These are phyloP conservation scores for Leccinum solheimii DNA, from an alignment of 1,284 basidiomycete species.

Conservation along the genomic window DNA sequence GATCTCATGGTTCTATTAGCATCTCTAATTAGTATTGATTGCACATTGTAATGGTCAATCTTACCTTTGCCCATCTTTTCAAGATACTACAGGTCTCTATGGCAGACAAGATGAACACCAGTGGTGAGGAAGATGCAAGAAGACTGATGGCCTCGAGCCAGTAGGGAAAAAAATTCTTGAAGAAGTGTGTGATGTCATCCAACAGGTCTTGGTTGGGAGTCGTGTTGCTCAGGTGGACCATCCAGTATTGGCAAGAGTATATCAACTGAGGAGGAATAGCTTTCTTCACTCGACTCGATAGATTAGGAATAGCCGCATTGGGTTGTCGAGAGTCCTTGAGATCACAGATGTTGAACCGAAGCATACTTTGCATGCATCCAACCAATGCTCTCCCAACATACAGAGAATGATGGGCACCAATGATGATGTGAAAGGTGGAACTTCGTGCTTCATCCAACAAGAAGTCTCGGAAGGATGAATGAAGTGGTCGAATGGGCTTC, in stretches of 20 bases:
- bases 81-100: neutral
- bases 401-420: neutral
- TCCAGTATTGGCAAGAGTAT: neutral
- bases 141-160: too few species aligned
- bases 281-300: neutral
- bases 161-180: neutral
- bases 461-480: too few species aligned
- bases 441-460: neutral
- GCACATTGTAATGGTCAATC: neutral
- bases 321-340: neutral
- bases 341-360: neutral
- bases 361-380: neutral
- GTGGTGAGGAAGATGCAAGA: too few species aligned
- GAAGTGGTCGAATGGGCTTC: too few species aligned
- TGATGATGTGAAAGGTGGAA: neutral
- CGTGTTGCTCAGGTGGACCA: neutral
- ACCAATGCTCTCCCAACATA: neutral
- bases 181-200: neutral
- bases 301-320: neutral
- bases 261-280: neutral
- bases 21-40: neutral
- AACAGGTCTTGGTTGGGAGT: neutral
- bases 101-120: too few species aligned
- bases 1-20: neutral
- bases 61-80: neutral